Base-by-base conservation (phyloP, 179 eudicot species). In the Silene coronaria region DNA sequence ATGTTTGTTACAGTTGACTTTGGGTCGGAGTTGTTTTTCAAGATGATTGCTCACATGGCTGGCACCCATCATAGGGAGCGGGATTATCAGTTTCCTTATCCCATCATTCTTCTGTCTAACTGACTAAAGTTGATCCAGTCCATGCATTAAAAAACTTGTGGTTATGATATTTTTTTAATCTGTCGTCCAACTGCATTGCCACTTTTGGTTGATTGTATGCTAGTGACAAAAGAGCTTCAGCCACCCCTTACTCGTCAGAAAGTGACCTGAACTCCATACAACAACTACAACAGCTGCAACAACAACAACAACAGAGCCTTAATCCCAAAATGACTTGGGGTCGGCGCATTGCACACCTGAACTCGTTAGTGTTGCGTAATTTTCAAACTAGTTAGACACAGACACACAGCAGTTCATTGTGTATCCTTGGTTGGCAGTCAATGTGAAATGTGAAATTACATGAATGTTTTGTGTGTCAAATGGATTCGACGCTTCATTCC, bases 161-260 rank as follows among this genome's bases (percentile, higher is more conserved):
- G 3, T 36, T 51, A 26, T 26, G 58, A 69, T 46, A 3, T 14
- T 48, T 2, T 26, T 70, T 48, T 48, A 14, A 42, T 42, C 13
- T 42, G 8, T n/a, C 3, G 16, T 71, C 45, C 10, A 13, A 36
- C 16, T 53, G 38, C 24, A 24, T 7, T 51, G 22, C 12, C 30
- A 61, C 28, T 67, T 36, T 67, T 38, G 21, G 26, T 38, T 36
- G 28, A 38, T 26, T 70, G 73, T 70, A 70, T 46, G 59, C 34
- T 17, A 23, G 28, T 69, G 72, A 46, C 34, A 14, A 46, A 8
- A 69, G 57, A 45, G 30, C 28, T 61, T 13, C 7, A 8, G 42
- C 42, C 19, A 16, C 46, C 13, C 23, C 10, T 38, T 38, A 38
- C 53, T 21, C 11, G 17, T 21, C 6, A 45, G 30, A 21, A 38